Evolutionary conservation across 441 rosid genomes (phyloP), one percentile per base, ranked within the genome.

Genomic region (Rhodomyrtus psidioides): DNA sequence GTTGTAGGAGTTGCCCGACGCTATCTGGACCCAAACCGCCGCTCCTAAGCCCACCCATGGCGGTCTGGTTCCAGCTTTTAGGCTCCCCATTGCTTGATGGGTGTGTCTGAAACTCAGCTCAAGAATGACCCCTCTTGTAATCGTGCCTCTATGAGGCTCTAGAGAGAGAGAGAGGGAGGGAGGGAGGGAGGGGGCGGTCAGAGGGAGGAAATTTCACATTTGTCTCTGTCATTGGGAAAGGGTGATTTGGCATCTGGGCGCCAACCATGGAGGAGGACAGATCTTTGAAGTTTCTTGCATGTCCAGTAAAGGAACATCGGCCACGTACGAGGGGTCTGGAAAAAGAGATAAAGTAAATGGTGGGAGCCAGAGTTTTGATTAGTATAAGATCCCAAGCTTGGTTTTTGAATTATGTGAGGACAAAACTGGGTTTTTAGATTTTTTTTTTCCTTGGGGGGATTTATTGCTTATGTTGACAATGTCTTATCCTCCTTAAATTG

Each of bases 31-130:
- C 86, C 86, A 62, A 39, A 51, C 58, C 28, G 85, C 85, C 6
- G 82, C 86, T 21, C 59, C 86, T 14, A 84, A 27, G 28, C 86
- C 86, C 23, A 84, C 59, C 86, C 86, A 84, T 26, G 86, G 86
- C 15, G 84, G 84, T 28, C 65, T 70, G 17, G 49, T 84, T 34
- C 86, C 82, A 5, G 51, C 82, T 74, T 84, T 84, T 24, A 84
- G 82, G 79, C 79, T 70, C 79, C 15, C 49, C 79, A 70, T 70
- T 3, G n/a, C 5, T 21, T 24, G n/a, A 70, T 6, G 16, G 49
- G 49, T 39, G 5, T 21, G 79, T 39, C 49, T 39, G 79, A 7
- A 39, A 24, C 49, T 70, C 79, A 39, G 49, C n/a, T 70, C 79
- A 21, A 21, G 79, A 21, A 70, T 24, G 9, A 70, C n/a, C 49